These are phyloP conservation scores for Lentinula novae-zelandiae DNA, from an alignment of 1,284 basidiomycete species.

Conservation along the genomic window DNA sequence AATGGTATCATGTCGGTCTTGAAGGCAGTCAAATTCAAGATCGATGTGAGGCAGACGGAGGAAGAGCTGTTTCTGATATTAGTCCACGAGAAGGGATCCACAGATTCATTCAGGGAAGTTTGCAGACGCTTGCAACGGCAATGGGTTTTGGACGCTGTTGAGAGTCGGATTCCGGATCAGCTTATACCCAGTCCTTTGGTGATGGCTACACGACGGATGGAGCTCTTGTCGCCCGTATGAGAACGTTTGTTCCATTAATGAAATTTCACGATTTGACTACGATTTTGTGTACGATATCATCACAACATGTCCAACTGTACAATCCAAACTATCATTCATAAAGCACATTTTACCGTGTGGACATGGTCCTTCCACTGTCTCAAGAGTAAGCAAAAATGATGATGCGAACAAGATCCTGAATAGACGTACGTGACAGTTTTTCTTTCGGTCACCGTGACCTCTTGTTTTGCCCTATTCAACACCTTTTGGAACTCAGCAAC, in stretches of 20 bases:
- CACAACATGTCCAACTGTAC: not conserved
- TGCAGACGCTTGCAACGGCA: slow-evolving; percentile 63
- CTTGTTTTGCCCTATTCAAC: slow-evolving; percentile 96
- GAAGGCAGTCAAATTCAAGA: slow-evolving; percentile 74
- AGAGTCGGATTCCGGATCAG: slow-evolving; percentile 5
- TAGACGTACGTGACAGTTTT: slow-evolving; percentile 85
- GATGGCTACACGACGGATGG: not conserved
- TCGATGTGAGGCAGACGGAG: slow-evolving; percentile 55
- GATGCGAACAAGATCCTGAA: not conserved
- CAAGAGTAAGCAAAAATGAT: not conserved
- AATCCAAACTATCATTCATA: not conserved
- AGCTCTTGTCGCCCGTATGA: slow-evolving; percentile 1
- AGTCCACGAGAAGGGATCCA: slow-evolving; percentile 82
- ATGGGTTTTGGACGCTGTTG: slow-evolving; percentile 61
- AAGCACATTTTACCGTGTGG: slow-evolving; percentile 14
- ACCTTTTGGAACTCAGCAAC: slow-evolving; percentile 98
- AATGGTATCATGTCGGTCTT: slow-evolving; percentile 46
- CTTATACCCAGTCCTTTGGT: not conserved
- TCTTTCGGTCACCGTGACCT: slow-evolving; percentile 78
- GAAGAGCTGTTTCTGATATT: slow-evolving; percentile 58
- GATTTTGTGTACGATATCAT: not conserved
- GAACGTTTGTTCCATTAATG: not conserved
- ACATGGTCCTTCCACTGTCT: slow-evolving; percentile 18
- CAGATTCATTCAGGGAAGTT: slow-evolving; percentile 75
- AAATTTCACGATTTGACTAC: not conserved